Percentiles rank a stretch among this genome's conserved stretches.
Evolutionary conservation across 2,329 filamentous ascomycete genomes (phyloP).

Genomic region (Pseudopithomyces maydicus): DNA sequence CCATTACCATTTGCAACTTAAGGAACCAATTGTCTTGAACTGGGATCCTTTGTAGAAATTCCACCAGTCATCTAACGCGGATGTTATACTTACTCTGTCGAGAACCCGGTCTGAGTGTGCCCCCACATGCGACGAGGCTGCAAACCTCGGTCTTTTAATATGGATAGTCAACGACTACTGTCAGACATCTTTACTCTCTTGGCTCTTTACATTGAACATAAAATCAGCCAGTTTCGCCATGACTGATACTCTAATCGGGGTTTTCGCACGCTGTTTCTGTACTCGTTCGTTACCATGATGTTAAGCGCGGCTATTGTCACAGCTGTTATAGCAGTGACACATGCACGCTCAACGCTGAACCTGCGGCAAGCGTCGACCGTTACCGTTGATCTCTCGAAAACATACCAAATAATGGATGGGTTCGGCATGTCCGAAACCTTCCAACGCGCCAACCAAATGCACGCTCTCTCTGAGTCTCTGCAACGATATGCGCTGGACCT

Average conservation of each 20-base stretch:
- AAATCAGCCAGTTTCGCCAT: not conserved
- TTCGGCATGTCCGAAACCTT: constrained; percentile 55
- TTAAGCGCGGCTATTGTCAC: constrained; percentile 10
- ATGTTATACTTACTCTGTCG: not conserved
- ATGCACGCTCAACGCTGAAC: constrained; percentile 6
- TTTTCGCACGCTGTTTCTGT: not conserved
- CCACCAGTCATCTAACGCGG: constrained; percentile 1
- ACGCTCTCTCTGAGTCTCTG: constrained; percentile 43
- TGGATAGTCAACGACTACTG: constrained; percentile 10
- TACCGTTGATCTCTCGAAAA: constrained; percentile 50
- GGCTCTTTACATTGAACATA: constrained; percentile 3
- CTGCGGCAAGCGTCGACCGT: constrained; percentile 34
- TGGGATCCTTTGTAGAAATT: not conserved
- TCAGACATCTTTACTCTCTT: not conserved
- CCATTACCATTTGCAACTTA: too few relatives aligned
- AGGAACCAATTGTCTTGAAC: not conserved
- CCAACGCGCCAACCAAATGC: constrained; percentile 53
- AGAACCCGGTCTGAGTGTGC: constrained; percentile 4
- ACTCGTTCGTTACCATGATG: constrained; percentile 6
- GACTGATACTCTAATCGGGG: not conserved
- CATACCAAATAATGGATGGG: constrained; percentile 54
- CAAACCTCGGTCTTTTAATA: constrained; percentile 8
- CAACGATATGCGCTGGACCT: constrained; percentile 51
- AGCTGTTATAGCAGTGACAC: constrained; percentile 9
- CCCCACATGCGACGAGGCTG: not conserved